Evolutionary conservation across 768 basidiomycete genomes (phyloP).

Genomic region (Mycena alexandri): DNA sequence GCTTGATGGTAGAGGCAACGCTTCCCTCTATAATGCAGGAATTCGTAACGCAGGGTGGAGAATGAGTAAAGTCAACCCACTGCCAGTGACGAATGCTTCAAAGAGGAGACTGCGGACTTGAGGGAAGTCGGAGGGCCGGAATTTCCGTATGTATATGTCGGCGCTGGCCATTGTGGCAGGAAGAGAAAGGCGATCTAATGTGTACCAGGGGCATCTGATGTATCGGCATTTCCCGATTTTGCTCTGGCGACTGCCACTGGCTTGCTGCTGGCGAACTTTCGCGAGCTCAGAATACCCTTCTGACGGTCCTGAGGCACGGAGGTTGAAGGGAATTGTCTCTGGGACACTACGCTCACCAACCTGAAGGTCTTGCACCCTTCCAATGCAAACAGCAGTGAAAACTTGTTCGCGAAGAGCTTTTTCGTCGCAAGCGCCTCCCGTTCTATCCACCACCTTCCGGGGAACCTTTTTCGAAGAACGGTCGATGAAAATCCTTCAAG

Average conservation of each 20-base stretch:
- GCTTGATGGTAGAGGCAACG: not conserved
- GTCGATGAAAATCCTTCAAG: slow-evolving; percentile 69
- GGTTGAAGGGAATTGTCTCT: no score
- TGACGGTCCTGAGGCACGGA: no score
- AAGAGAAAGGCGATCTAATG: not conserved
- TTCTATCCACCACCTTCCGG: slow-evolving; percentile 68
- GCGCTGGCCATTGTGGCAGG: not conserved
- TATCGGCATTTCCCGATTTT: no score
- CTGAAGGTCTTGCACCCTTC: not conserved
- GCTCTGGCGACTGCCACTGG: no score
- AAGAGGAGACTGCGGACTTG: slow-evolving; percentile 26
- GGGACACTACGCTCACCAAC: slow-evolving; percentile 1
- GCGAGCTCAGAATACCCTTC: no score
- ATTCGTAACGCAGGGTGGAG: not conserved
- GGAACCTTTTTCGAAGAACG: slow-evolving; percentile 84
- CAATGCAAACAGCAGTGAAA: not conserved
- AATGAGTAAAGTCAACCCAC: slow-evolving; percentile 9
- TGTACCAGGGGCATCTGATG: no score
- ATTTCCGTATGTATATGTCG: slow-evolving; percentile 21
- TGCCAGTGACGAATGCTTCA: slow-evolving; percentile 21
- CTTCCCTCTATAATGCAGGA: slow-evolving; percentile 12
- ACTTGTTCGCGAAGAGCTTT: not conserved
- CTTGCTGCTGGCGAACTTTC: no score
- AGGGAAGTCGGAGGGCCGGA: slow-evolving; percentile 19
- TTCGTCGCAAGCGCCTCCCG: not conserved